A percentile compares a stretch with the other conserved stretches of the same genome.
These are phyloP conservation scores for Leptodermis oblonga DNA, from an alignment of 257 asterid genomes.

Conservation along the genomic window DNA sequence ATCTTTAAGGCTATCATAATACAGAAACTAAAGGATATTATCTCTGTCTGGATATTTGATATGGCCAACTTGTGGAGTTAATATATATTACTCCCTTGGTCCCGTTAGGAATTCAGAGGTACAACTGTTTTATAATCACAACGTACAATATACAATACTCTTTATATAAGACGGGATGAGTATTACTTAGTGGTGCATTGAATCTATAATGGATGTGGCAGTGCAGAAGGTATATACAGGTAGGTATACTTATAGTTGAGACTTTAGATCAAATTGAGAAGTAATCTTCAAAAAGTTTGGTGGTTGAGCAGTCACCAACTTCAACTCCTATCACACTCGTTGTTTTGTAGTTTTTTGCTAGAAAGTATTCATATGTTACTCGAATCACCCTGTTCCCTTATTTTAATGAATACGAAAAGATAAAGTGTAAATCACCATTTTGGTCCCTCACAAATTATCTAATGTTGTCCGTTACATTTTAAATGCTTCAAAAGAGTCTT, in stretches of 20 bases:
- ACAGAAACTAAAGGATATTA: neutral
- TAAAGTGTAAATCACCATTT: too few species aligned
- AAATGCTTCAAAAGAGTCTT: too few species aligned
- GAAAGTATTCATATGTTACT: too few species aligned
- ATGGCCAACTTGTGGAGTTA: neutral
- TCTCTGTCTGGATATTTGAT: neutral
- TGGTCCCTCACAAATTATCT: too few species aligned
- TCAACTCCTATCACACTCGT: neutral
- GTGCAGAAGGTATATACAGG: neutral
- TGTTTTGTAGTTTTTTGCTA: neutral
- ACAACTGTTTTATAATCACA: too few species aligned
- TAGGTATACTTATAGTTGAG: neutral
- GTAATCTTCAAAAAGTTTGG: conserved; percentile 8
- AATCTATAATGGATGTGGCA: neutral
- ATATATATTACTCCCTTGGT: neutral
- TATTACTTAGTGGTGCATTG: neutral
- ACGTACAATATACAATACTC: too few species aligned
- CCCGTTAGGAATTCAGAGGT: too few species aligned
- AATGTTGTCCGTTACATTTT: too few species aligned
- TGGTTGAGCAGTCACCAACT: conserved; percentile 18
- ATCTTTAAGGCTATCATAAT: conserved; percentile 7
- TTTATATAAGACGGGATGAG: neutral
- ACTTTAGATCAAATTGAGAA: conserved; percentile 10
- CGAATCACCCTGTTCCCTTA: too few species aligned
- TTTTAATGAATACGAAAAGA: too few species aligned